phyloP scores from a whole-genome alignment of 1,284 basidiomycete genomes.

The Phenoliferia sp. region DNA sequence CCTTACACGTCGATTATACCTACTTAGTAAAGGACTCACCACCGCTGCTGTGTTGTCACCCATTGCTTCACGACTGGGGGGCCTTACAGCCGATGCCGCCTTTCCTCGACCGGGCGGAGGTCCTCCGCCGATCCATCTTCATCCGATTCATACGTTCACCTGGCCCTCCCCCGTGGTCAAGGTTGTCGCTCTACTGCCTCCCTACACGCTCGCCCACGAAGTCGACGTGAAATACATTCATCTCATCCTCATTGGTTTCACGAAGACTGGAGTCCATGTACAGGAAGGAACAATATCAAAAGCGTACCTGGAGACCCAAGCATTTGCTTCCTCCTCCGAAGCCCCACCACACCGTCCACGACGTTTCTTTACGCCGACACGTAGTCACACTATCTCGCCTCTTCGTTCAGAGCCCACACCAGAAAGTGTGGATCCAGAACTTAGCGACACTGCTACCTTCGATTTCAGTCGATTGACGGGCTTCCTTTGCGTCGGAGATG shows the following conservation, averaged over 20 bases:
- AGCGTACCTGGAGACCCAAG: not conserved
- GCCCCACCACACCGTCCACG: not conserved
- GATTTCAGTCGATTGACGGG: conserved; percentile 13
- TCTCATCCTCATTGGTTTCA: conserved; percentile 11
- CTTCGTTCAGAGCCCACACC: not conserved
- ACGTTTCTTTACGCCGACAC: too few species aligned
- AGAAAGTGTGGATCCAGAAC: conserved; percentile 5
- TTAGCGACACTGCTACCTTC: conserved; percentile 1
- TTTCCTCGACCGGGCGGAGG: not conserved
- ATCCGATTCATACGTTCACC: not conserved
- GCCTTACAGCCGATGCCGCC: not conserved
- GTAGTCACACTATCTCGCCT: not conserved
- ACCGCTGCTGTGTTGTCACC: conserved; percentile 4
- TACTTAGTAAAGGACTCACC: conserved; percentile 1
- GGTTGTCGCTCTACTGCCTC: not conserved
- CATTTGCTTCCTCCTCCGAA: not conserved
- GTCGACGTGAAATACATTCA: not conserved
- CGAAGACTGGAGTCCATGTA: conserved; percentile 4
- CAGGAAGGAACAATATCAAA: conserved; percentile 9
- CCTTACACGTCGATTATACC: not conserved
- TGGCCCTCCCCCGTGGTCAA: not conserved
- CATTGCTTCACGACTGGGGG: not conserved
- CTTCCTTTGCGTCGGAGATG: not conserved
- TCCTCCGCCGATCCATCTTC: not conserved
- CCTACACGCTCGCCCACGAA: not conserved